These are phyloP conservation scores for Aureobasidium pullulans DNA, from an alignment of 2,329 filamentous ascomycete genomes.

Conservation along the genomic window DNA sequence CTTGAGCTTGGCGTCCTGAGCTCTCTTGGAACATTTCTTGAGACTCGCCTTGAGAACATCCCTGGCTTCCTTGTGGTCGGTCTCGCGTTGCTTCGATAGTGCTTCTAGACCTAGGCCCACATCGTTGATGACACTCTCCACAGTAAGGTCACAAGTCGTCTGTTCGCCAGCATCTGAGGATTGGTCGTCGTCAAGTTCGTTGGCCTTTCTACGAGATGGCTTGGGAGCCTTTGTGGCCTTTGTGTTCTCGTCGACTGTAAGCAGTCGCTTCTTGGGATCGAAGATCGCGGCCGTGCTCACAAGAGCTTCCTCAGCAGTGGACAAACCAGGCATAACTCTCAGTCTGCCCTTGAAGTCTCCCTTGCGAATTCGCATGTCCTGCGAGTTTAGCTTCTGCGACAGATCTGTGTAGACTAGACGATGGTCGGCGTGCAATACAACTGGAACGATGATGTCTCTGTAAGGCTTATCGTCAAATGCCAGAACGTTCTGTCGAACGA, in stretches of 20 bases:
- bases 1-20: neutral
- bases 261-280: neutral
- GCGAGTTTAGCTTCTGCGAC: slow-evolving; percentile 45
- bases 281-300: neutral
- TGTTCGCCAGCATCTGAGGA: too few relatives aligned
- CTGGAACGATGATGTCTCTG: slow-evolving; percentile 36
- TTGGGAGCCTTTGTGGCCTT: too few relatives aligned
- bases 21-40: too few relatives aligned
- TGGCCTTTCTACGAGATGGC: too few relatives aligned
- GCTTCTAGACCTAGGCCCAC: too few relatives aligned
- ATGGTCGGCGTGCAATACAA: slow-evolving; percentile 42
- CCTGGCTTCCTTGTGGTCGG: too few relatives aligned
- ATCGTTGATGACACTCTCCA: too few relatives aligned
- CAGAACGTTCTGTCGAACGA: slow-evolving; percentile 39
- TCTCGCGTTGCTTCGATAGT: too few relatives aligned
- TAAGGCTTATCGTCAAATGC: slow-evolving; percentile 36
- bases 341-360: neutral
- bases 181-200: too few relatives aligned
- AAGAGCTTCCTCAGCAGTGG: neutral
- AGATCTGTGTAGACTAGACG: slow-evolving; percentile 48
- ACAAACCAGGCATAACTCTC: neutral
- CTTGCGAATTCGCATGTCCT: slow-evolving; percentile 40
- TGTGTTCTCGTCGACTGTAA: too few relatives aligned
- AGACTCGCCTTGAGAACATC: too few relatives aligned
- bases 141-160: too few relatives aligned